Evolutionary conservation across 257 asterid species (phyloP), one percentile per base, ranked within the genome.

Genomic region (Ilex asprella): DNA sequence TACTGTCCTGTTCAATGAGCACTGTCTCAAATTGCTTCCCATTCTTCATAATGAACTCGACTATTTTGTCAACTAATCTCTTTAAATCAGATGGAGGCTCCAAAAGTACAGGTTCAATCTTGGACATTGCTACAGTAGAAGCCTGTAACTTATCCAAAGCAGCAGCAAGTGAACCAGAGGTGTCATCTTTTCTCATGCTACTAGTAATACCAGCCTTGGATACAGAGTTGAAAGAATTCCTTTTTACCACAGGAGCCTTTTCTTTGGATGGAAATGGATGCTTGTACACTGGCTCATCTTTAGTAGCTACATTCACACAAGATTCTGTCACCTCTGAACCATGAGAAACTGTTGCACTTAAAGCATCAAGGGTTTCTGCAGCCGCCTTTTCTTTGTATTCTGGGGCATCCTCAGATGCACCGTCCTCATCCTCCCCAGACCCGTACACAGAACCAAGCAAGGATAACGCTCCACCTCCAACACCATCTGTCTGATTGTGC

Each of bases 391-490:
- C 58, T 53, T 64, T 71, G 69, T 65, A 32, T 55, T 68, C 72
- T 31, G 43, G 76, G 50, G 49, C 70, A 44, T 73, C 77, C 64
- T 81, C 82, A 50, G 53, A 5, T 63, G 69, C 62, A 51, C 65
- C 76, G 32, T 84, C 97, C 55, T 89, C 99, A 56, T 93, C 97
- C 70, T 93, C 99, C 66, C 86, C 97, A 14, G 92, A 79, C 41
- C 88, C 97, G 76, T 93, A 89, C 21, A 77, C 79, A 63, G 96
- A 89, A 66, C 99, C 99, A 61, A 93, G 95, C 81, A 93, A 74
- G 72, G 95, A 82, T 72, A 89, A 79, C 60, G 96, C 91, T 68
- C 94, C 57, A 53, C 57, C 97, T 61, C 77, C 89, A 31, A 46
- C 74, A 68, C 62, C 67, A 46, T 69, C 76, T n/a, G 61, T 55